Evolutionary conservation across 495 filamentous ascomycete genomes (phyloP), one percentile per base, ranked within the genome.

Genomic region (Chaetomium tenue): DNA sequence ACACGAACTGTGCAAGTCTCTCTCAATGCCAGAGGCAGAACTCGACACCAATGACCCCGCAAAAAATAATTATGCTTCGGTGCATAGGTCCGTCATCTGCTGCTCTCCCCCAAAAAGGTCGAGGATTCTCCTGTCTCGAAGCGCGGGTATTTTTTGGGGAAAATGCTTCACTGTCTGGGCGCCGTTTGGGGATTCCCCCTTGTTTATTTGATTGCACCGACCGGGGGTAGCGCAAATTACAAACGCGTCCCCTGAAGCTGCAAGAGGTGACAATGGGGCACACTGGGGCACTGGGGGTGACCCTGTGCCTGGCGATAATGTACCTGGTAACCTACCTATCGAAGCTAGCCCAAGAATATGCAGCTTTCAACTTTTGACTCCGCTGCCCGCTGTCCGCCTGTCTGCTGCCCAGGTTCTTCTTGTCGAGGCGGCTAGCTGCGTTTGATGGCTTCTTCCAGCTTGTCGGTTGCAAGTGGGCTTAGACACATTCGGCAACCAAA

Each of bases 201-300:
- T 72, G 74, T 75, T 75, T 75, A 76, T 76, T 76, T 76, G 72
- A 75, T 75, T 75, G 74, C 68, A 63, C 60, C 53, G 69, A 71
- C 71, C 63, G 40, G 71, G 72, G 74, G 65, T 3, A 66, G 58
- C 67, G 72, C 69, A 75, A 75, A 75, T 76, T 72, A 69, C 71
- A 69, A 73, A 75, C 72, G 71, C 72, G 67, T 72, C 72, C 71
- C 70, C 71, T 75, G 74, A 69, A 63, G 58, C 52, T 58, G 28
- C 55, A 52, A 37, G 33, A 37, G 33, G 33, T 37, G 33, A 37
- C 65, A 66, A 30, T 39, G 58, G 42, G 4, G 54, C 30, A 64
- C 48, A 39, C 16, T 20, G 26, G 26, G 26, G 16, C 48, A 39
- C 16, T 20, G 26, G 26, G 26, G 16, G 16, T 30, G 28, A 33